Base-by-base conservation (phyloP, 768 basidiomycete species). In the Pleurotus citrinopileatus region DNA sequence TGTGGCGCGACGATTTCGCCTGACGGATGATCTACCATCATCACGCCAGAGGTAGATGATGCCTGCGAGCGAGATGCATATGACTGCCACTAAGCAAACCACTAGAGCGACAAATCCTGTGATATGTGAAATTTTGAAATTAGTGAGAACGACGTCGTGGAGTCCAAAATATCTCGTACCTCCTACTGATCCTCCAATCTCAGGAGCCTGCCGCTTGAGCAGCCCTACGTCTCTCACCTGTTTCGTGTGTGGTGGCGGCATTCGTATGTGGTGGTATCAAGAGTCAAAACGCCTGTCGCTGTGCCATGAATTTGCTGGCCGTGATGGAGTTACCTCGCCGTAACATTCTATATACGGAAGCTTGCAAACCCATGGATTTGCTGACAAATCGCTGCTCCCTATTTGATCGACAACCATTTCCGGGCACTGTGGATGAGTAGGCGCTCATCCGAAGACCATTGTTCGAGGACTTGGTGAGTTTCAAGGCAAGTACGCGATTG, bases 121-220 rank as follows among this genome's bases (percentile, higher is more conserved):
- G 27, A 37, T 19, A 32, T 36, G 19, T 3, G 17, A 22, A 28
- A 15, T 19, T 47, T 47, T 47, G 45, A 51, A 38, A 28, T 32
- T 47, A 25, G 42, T 29, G 45, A 40, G 28, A 47, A 27, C 45
- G 28, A 22, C n/a, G 45, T 7, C 15, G 45, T 19, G 8, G 28
- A 6, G 28, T 22, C 17, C 12, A 51, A 34, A n/a, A 34, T n/a
- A n/a, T n/a, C 1, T 9, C 48, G n/a, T 19, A 51, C 48, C 48
- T 51, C 48, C 48, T 12, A 51, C 48, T 19, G 48, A 51, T 20
- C 48, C 48, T 15, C 48, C 48, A 9, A 51, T 51, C 32, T 34
- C 19, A 19, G 48, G 48, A 51, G 32, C 48, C 34, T 37, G 28
- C 22, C 48, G n/a, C 15, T 25, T 34, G 8, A 36, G 8, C 48